These are phyloP conservation scores for Kodamaea sagamina DNA, from an alignment of 805 yeast genomes.

Conservation along the genomic window DNA sequence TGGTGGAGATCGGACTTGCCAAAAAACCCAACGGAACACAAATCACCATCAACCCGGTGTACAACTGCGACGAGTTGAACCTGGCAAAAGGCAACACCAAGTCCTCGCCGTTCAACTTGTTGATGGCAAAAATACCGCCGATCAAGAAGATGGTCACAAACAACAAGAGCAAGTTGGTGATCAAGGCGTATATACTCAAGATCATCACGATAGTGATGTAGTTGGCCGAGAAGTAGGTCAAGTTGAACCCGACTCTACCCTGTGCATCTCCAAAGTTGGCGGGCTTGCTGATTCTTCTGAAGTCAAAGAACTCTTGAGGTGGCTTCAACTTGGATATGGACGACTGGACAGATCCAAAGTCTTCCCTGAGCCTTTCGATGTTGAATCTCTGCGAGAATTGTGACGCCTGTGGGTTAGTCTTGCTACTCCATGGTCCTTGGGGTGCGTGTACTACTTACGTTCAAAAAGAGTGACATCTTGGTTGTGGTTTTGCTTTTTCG, in stretches of 20 bases:
- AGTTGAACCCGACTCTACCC: conserved; percentile 81
- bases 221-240: conserved; percentile 85
- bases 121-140: conserved; percentile 78
- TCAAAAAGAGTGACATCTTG: conserved; percentile 12
- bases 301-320: conserved; percentile 91
- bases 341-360: conserved; percentile 50
- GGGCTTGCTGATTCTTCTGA: conserved; percentile 88
- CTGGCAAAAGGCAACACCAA: conserved; percentile 73
- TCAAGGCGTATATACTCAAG: conserved; percentile 78
- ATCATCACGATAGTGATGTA: conserved; percentile 72
- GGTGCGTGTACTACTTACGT: conserved; percentile 9
- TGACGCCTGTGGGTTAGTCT: conserved; percentile 16
- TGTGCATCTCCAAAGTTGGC: conserved; percentile 86
- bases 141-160: conserved; percentile 75
- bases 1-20: conserved; percentile 85
- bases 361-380: conserved; percentile 26
- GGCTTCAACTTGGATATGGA: conserved; percentile 76
- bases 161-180: conserved; percentile 81
- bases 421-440: neutral
- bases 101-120: conserved; percentile 78
- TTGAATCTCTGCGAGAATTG: conserved; percentile 26
- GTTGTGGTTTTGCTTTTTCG: conserved; percentile 6
- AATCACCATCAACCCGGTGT: conserved; percentile 76
- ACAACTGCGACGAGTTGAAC: conserved; percentile 75
- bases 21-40: conserved; percentile 80